Percentiles rank a stretch among this genome's conserved stretches.
Evolutionary conservation across 208 protist genomes (phyloP).

Genomic region (Blastocrithidia nonstop): DNA sequence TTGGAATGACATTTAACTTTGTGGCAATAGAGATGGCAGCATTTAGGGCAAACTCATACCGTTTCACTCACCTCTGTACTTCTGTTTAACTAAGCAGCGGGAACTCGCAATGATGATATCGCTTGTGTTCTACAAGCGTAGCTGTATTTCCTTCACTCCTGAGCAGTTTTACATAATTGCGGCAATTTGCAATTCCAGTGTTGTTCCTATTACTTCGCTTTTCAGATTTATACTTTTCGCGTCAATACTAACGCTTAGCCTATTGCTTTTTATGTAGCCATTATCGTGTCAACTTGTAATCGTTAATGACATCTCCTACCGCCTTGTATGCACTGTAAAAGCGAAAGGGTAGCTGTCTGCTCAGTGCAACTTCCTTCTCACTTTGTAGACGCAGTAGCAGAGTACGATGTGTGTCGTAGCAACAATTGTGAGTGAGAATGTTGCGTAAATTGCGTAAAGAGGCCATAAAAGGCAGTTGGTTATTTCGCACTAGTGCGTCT

Average conservation of each 20-base stretch:
- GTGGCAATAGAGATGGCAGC: constrained; percentile 57
- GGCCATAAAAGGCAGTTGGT: constrained; percentile 90
- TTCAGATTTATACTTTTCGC: background rate
- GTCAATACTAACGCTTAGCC: background rate
- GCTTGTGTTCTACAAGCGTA: background rate
- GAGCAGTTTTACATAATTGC: too few species aligned
- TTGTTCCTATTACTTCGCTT: too few species aligned
- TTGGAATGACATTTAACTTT: constrained; percentile 78
- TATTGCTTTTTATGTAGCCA: background rate
- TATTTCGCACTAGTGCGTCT: constrained; percentile 73
- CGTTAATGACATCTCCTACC: too few species aligned
- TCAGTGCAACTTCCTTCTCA: constrained; percentile 56
- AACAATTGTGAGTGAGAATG: constrained; percentile 66
- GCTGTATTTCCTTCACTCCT: too few species aligned
- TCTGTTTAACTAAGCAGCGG: constrained; percentile 4
- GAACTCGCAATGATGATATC: constrained; percentile 5
- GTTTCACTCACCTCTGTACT: background rate
- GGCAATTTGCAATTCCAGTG: too few species aligned
- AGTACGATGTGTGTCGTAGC: constrained; percentile 25
- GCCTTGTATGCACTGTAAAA: too few species aligned
- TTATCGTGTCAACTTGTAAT: too few species aligned
- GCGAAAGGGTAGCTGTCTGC: constrained; percentile 82
- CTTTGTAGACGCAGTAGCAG: constrained; percentile 20
- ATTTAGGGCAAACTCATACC: constrained; percentile 42
- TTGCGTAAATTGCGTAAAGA: constrained; percentile 93